These are phyloP conservation scores for Aureobasidium uvarum DNA, from an alignment of 2,329 filamentous ascomycete species.

Conservation along the genomic window DNA sequence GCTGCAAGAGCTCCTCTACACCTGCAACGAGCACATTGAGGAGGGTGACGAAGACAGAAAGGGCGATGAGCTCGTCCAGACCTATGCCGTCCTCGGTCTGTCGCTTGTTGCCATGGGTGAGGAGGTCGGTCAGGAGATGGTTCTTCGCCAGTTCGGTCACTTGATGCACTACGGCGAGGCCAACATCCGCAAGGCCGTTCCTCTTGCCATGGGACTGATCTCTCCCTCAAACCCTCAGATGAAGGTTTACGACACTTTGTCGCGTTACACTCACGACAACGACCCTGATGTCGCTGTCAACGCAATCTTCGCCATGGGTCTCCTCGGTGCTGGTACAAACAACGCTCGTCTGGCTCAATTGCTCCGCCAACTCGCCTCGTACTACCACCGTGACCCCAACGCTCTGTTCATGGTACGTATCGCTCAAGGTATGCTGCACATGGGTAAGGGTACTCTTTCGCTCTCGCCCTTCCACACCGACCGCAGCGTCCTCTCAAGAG, in stretches of 20 bases:
- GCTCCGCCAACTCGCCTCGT: conserved; percentile 89
- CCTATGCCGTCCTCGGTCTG: conserved; percentile 92
- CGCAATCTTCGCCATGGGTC: conserved; percentile 98
- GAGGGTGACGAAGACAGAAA: conserved; percentile 79
- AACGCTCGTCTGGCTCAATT: conserved; percentile 95
- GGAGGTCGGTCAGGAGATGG: conserved; percentile 98
- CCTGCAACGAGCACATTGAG: conserved; percentile 97
- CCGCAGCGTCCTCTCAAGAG: conserved; percentile 88
- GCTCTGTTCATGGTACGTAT: conserved; percentile 99
- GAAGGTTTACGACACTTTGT: conserved; percentile 99
- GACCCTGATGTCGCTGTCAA: conserved; percentile 98
- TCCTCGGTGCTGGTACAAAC: conserved; percentile 94
- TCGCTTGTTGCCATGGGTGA: conserved; percentile 97
- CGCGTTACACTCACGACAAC: conserved; percentile 96
- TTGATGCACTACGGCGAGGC: conserved; percentile 98
- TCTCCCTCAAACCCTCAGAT: conserved; percentile 98
- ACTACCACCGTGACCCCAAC: conserved; percentile 96
- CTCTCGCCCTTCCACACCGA: conserved; percentile 99
- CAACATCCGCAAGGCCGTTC: conserved; percentile 95
- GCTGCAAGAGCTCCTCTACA: conserved; percentile 93
- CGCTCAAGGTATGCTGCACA: conserved; percentile 93
- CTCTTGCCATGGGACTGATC: conserved; percentile 92
- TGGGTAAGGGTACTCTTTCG: conserved; percentile 97
- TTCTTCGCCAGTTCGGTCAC: conserved; percentile 93
- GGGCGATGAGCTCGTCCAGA: conserved; percentile 90